Conservation (phyloP, 768 basidiomycete genomes). For the Royoungia palumana region DNA sequence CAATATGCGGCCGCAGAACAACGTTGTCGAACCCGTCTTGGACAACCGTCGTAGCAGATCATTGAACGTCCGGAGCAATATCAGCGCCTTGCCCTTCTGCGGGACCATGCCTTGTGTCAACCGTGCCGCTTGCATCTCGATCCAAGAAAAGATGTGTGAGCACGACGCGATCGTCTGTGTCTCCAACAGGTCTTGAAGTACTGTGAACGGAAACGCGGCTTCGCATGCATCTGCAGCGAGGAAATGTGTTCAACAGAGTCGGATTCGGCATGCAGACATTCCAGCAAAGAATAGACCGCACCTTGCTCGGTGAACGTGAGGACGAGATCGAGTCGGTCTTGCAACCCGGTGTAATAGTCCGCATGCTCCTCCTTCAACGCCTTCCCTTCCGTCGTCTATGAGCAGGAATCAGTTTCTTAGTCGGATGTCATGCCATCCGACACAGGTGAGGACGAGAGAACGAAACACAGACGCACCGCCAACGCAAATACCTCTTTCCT, state of each 20-base stretch:
- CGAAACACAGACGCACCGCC: constrained; percentile 59
- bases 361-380: constrained; percentile 52
- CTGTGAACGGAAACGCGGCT: constrained; percentile 62
- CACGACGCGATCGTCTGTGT: constrained; percentile 83
- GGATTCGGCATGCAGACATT: neutral
- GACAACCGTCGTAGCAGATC: constrained; percentile 84
- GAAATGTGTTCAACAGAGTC: neutral
- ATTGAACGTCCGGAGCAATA: constrained; percentile 81
- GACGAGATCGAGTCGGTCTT: constrained; percentile 65
- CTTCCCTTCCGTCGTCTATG: constrained; percentile 62
- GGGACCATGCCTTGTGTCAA: constrained; percentile 79
- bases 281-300: constrained; percentile 29
- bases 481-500: constrained; percentile 68
- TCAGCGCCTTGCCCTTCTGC: constrained; percentile 83
- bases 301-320: constrained; percentile 78
- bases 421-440: neutral
- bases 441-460: neutral
- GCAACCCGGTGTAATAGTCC: constrained; percentile 59
- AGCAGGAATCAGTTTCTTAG: neutral
- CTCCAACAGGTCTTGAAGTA: constrained; percentile 81
- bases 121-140: constrained; percentile 65
- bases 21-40: constrained; percentile 79
- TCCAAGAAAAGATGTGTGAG: constrained; percentile 85
- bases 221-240: constrained; percentile 66
- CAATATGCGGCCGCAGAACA: constrained; percentile 87